Conservation (phyloP, 2,329 filamentous ascomycete species). For the Venturia nashicola region DNA sequence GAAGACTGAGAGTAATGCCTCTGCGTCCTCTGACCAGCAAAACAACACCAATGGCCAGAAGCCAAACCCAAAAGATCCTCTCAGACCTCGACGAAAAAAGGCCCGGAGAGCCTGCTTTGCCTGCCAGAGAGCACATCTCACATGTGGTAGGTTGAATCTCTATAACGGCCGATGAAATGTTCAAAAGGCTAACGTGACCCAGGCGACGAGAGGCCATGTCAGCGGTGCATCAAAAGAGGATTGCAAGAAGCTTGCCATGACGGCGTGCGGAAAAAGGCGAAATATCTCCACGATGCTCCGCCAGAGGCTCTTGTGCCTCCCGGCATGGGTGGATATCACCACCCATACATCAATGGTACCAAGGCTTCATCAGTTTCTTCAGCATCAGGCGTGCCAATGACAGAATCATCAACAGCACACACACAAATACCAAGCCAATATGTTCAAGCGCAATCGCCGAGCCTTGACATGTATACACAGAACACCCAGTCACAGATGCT, state of each 20-base stretch:
- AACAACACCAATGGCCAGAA: slow-evolving; percentile 15
- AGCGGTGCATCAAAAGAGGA: slow-evolving; percentile 86
- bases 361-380: slow-evolving; percentile 20
- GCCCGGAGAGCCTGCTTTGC: slow-evolving; percentile 90
- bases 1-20: slow-evolving; percentile 10
- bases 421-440: slow-evolving; percentile 4
- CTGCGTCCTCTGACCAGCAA: slow-evolving; percentile 8
- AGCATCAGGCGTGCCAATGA: slow-evolving; percentile 10
- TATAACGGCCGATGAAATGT: slow-evolving; percentile 2
- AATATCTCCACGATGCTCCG: slow-evolving; percentile 94
- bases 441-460: slow-evolving; percentile 3
- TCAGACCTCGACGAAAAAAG: slow-evolving; percentile 86
- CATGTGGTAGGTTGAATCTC: slow-evolving; percentile 67
- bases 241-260: slow-evolving; percentile 88
- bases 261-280: slow-evolving; percentile 95
- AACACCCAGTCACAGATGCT: slow-evolving; percentile 28
- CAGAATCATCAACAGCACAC: slow-evolving; percentile 5
- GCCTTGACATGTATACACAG: slow-evolving; percentile 26
- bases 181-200: slow-evolving; percentile 7
- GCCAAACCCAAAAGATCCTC: slow-evolving; percentile 69
- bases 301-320: slow-evolving; percentile 69
- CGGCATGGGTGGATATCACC: slow-evolving; percentile 62
- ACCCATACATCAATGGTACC: slow-evolving; percentile 31
- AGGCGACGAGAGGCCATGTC: slow-evolving; percentile 94
- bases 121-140: slow-evolving; percentile 93